Base-by-base conservation (phyloP, 2,329 filamentous ascomycete species). In the Colletotrichum sp. region DNA sequence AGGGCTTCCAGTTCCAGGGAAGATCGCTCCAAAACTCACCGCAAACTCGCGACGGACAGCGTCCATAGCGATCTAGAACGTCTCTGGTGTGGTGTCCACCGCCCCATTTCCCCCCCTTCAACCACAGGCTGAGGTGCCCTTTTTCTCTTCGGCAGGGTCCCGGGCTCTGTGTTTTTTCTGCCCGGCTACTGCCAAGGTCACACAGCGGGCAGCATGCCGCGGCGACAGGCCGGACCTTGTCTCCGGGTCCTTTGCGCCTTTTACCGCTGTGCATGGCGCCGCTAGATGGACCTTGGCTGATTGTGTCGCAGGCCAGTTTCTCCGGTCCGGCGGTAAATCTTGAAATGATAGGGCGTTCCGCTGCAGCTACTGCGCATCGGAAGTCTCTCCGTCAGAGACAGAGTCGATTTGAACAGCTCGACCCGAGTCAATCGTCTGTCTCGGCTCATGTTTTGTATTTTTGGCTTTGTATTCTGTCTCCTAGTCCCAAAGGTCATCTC, bases 1-100 rank as follows among this genome's bases (percentile, higher is more conserved):
- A 48, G 10, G 43, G 43, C 43, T 48, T 48, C 43, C n/a, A 48
- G 10, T 32, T 62, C n/a, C 72, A 72, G 69, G 70, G 70, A 66
- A 75, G 55, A 68, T 34, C 70, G 64, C 64, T 75, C 70, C 21
- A 64, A 26, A 13, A 58, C 71, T 66, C 74, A 76, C 74, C 71
- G 71, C 66, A 76, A 74, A 76, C 65, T 75, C 61, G 65, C 65
- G 66, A 38, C 60, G 56, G 60, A 71, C 24, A n/a, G 58, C 71
- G 65, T 70, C 60, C 48, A 74, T 74, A 26, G 66, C 34, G 71
- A 61, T 74, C 74, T 76, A 76, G 74, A 76, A 75, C 74, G 32
- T 52, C 21, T 52, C 24, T 52, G n/a, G 38, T 16, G 60, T 48
- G 43, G 43, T 69, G 32, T 43, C 74, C 69, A 67, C 43, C 34